Conservation (phyloP, 139 green algal genomes). For the Chlorella sorokiniana region DNA sequence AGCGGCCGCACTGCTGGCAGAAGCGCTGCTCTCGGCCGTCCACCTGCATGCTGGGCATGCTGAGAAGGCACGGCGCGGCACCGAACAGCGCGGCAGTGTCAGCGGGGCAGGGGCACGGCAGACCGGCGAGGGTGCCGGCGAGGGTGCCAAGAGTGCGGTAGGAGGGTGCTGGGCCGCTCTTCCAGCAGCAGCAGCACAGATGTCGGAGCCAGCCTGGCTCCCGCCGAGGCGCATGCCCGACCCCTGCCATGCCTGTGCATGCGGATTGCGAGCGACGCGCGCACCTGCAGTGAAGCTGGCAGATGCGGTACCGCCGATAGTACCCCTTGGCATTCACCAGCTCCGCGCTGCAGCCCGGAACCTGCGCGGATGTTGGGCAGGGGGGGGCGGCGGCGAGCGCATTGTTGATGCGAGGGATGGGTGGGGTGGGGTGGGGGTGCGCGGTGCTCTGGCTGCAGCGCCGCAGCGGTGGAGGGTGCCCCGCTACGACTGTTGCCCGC, state of each 20-base stretch:
- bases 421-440: too few species aligned
- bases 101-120: background rate
- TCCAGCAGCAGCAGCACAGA: background rate
- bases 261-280: too few species aligned
- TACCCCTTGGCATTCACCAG: conserved; percentile 55
- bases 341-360: conserved; percentile 71
- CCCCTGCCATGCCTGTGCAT: too few species aligned
- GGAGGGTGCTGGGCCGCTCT: background rate
- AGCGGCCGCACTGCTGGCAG: conserved; percentile 41
- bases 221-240: too few species aligned
- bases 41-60: conserved; percentile 18
- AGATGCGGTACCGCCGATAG: conserved; percentile 82
- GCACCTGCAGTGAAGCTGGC: conserved; percentile 57
- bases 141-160: background rate
- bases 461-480: too few species aligned
- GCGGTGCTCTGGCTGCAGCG: too few species aligned
- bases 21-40: conserved; percentile 28
- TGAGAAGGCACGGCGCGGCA: background rate
- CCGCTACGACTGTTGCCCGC: too few species aligned
- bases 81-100: background rate
- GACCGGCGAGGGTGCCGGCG: background rate
- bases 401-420: too few species aligned
- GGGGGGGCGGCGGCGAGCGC: too few species aligned
- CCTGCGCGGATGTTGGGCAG: conserved; percentile 43
- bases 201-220: background rate